Evolutionary conservation across 2,329 filamentous ascomycete species (phyloP), one percentile per base, ranked within the genome.

Genomic region (Macroventuria anomochaeta): DNA sequence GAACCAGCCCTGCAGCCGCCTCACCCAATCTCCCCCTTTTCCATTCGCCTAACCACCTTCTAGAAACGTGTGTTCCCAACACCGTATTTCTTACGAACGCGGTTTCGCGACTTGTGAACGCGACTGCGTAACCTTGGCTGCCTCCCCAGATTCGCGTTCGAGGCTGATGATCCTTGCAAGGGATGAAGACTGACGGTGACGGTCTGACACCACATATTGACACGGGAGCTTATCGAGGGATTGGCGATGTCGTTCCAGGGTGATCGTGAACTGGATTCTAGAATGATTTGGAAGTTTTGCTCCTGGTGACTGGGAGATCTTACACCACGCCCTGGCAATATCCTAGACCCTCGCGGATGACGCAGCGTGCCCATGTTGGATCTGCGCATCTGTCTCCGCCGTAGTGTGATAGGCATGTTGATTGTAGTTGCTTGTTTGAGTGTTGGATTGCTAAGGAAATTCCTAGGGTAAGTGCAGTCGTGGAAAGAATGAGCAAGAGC

Each of bases 311-410:
- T 40, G 36, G 18, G 6, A n/a, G 10, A 42, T 53, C 15, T 46
- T 37, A 47, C 34, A 53, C 52, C 10, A 59, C 54, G 32, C 63
- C 65, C 38, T 64, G 51, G 42, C 64, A 68, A 40, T 61, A 67
- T 17, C 65, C 64, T 17, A 56, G 28, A 15, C 64, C 64, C 25
- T 66, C 62, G 20, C 10, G 40, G 11, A 49, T 55, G 29, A 66
- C 57, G 46, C 65, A 68, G 38, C 49, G 54, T 18, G 65, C 64
- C 63, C 63, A 66, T 13, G 37, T 31, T 32, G 28, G 34, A n/a
- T 63, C 55, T 20, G 41, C 43, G 40, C 65, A 67, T 44, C 61
- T 54, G 18, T 61, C 56, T 10, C 64, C 61, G n/a, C 65, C 61
- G 20, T 49, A 56, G 25, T 58, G 49, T n/a, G 48, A 44, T 3